Conservation (phyloP, 1,284 basidiomycete genomes). For the Boletus chippewaensis region DNA sequence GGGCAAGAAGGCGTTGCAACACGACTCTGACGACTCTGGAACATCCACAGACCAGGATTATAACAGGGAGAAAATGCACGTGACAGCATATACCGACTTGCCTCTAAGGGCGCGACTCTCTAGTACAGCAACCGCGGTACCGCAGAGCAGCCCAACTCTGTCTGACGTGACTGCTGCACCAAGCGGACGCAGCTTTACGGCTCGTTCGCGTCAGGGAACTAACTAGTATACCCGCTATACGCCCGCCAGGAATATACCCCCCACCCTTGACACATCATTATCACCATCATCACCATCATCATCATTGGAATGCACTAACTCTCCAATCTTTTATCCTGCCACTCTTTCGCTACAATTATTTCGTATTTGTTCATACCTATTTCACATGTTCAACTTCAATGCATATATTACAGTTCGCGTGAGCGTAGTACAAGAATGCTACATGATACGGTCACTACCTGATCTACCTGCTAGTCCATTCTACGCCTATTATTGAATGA, state of each 20-base stretch:
- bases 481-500: conserved; percentile 63
- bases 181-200: conserved; percentile 22
- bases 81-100: conserved; percentile 30
- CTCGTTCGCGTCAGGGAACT: conserved; percentile 20
- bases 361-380: conserved; percentile 23
- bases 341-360: conserved; percentile 19
- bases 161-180: conserved; percentile 35
- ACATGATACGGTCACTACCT: conserved; percentile 15
- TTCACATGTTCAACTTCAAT: conserved; percentile 22
- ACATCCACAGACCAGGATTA: conserved; percentile 30
- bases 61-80: conserved; percentile 22
- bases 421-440: conserved; percentile 21
- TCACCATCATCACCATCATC: conserved; percentile 10
- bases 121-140: conserved; percentile 41
- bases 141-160: conserved; percentile 34
- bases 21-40: conserved; percentile 32
- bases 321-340: conserved; percentile 16
- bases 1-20: conserved; percentile 22
- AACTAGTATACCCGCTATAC: conserved; percentile 7
- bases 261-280: conserved; percentile 9
- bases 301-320: conserved; percentile 15
- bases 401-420: conserved; percentile 24
- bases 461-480: conserved; percentile 47
- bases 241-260: conserved; percentile 26
- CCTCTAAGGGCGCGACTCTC: conserved; percentile 38